Conservation (phyloP, 2,329 filamentous ascomycete species). For the Tolypocladium amazonense region DNA sequence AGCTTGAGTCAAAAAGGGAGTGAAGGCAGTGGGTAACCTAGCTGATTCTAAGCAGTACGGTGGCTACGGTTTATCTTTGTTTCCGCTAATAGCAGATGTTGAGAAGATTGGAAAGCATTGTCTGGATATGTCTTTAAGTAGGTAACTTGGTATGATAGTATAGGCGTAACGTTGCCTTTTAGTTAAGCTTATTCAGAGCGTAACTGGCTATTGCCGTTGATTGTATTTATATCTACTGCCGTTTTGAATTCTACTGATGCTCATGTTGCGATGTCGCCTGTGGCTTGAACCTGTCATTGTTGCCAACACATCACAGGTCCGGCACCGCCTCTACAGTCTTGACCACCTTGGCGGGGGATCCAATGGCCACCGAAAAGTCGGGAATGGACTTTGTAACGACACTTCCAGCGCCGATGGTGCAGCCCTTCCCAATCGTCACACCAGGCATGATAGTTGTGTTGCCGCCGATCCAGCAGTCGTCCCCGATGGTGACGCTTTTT, state of each 20-base stretch:
- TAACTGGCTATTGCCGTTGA: background rate
- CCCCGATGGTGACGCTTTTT: conserved; percentile 32
- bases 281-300: background rate
- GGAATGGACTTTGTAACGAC: conserved; percentile 40
- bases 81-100: background rate
- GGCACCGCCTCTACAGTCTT: conserved; percentile 31
- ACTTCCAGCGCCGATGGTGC: conserved; percentile 37
- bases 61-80: too few relatives aligned
- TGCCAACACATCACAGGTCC: conserved; percentile 8
- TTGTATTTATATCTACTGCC: background rate
- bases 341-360: conserved; percentile 36
- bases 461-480: conserved; percentile 46
- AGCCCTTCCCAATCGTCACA: conserved; percentile 40
- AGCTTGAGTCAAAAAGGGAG: conserved; percentile 27
- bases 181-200: background rate
- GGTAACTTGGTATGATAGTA: background rate
- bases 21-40: conserved; percentile 6
- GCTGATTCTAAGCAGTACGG: too few relatives aligned
- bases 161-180: background rate
- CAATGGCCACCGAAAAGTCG: conserved; percentile 35
- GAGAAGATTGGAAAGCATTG: background rate
- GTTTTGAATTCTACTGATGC: background rate
- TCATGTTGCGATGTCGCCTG: background rate
- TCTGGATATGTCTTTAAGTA: too few relatives aligned
- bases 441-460: conserved; percentile 38